Evolutionary conservation across 805 yeast species (phyloP), one percentile per base, ranked within the genome.

Genomic region (Vanderwaltozyma yarrowii): DNA sequence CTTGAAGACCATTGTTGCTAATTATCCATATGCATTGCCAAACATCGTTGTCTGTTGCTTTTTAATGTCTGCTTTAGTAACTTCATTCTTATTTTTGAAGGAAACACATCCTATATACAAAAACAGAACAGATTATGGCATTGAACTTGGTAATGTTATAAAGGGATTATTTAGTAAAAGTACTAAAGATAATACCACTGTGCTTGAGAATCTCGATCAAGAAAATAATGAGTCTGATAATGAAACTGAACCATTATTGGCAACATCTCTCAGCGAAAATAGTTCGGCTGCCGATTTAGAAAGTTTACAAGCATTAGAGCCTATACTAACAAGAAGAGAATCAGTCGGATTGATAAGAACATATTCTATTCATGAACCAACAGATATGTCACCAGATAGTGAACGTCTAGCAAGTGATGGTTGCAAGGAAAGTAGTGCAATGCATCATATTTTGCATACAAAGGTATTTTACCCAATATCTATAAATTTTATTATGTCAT

Each of bases 11-110:
- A 45, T 68, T 42, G 51, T 69, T 16, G 43, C 55, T 14, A 47
- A 46, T 20, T 65, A 61, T 49, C 80, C 80, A 2, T 74, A 71
- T 46, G 69, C 74, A 1, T 50, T 74, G 37, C 74, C 79, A 3
- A 75, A 73, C 47, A 39, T 75, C n/a, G 66, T 65, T 10, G 69
- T 73, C 13, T 60, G 72, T 4, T 1, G 42, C 1, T 52, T 67
- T 35, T 52, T 73, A 15, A 34, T 61, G 32, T 35, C 51, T 24
- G 64, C 75, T 33, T 41, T 66, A 29, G 11, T 64, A 2, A 40
- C 60, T 30, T 70, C 71, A 3, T 47, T 69, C 33, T 58, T 75
- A 32, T 73, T 73, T 43, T 53, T 74, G 30, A 76, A 73, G 43
- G 80, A 74, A 49, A 72, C 78, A 3, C 75, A 71, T 45, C 66